Evolutionary conservation across 2,329 filamentous ascomycete genomes (phyloP), one percentile per base, ranked within the genome.

Genomic region (Fusarium camptoceras): DNA sequence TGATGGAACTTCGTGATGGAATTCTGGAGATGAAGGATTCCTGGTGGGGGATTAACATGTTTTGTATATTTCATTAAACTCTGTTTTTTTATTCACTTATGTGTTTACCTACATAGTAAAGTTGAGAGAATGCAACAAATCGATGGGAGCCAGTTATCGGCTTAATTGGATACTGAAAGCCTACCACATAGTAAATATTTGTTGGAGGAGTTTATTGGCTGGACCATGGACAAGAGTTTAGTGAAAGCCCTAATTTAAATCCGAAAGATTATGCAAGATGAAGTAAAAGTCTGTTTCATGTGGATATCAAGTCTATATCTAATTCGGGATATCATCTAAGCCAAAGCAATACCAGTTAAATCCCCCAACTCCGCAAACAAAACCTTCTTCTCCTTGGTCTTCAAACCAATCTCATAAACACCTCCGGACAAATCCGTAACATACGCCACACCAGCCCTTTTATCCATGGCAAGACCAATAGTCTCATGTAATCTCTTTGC

Each of bases 301-400:
- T 24, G 20, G 20, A 31, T 39, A 27, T 51, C 22, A n/a, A 50
- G 2, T 25, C 22, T 34, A 18, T 4, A 1, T 18, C 4, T 22
- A 20, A 7, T 4, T 2, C 8, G n/a, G 22, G 10, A 7, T 34
- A 12, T 27, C 34, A 30, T 28, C 11, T 25, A 51, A 8, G 49
- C 59, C 16, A 64, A 27, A 3, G 43, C 60, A 12, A 57, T 64
- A 4, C 59, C 61, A 16, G 49, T 64, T 2, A 64, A 18, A 31
- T 49, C 30, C 2, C 49, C 59, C 15, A 57, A n/a, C 28, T 64
- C 50, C 0, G 37, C 30, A 24, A 58, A 58, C 37, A 50, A 5
- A 4, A 64, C 37, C 24, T 39, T 41, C 6, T 58, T 64, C 2
- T n/a, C 44, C 50, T 20, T 31, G 0, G 2, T 46, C 15, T 49